Evolutionary conservation across 495 filamentous ascomycete genomes (phyloP), one percentile per base, ranked within the genome.

Genomic region (Xylaria intraflava): DNA sequence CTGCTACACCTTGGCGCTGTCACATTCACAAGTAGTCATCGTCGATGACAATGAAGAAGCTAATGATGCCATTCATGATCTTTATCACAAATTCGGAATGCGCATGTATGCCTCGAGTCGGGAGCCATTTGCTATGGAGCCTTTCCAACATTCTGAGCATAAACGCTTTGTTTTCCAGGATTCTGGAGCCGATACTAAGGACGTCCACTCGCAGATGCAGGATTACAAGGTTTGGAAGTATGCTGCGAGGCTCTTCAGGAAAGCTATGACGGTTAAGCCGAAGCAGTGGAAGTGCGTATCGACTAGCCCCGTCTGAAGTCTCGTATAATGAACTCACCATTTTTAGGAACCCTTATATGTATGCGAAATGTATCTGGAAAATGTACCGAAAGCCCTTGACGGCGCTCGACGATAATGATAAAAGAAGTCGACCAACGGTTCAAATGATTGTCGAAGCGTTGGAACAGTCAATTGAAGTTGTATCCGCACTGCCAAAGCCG

Each of bases 361-460:
- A 90, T 9, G 88, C 86, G 35, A 99, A 99, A 73, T 95, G 90
- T 63, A 76, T 92, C 24, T 96, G 91, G 85, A 99, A 97, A 70
- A 94, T 97, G 87, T 85, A 83, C 61, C 70, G 74, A 44, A 84
- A 77, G 54, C 78, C 76, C 12, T 71, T 73, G 7, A 78, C 83
- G 62, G 58, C 75, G 53, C 62, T 80, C 62, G 62, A 82, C 56
- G 53, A 67, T 46, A 62, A 78, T 68, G 69, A 65, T 12, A 70
- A 61, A 30, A 55, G 40, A 20, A 68, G 49, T 38, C 69, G 65
- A n/a, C 76, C 78, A 7, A 68, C 70, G 14, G 70, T 85, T 33
- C 72, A 84, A 51, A 72, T 77, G 49, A 78, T 95, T 10, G 55
- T 68, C 20, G 50, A 43, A 19, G 61, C 83, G n/a, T 78, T 95